These are phyloP conservation scores for Paraconiothyrium brasiliense DNA, from an alignment of 2,329 filamentous ascomycete species.

Conservation along the genomic window DNA sequence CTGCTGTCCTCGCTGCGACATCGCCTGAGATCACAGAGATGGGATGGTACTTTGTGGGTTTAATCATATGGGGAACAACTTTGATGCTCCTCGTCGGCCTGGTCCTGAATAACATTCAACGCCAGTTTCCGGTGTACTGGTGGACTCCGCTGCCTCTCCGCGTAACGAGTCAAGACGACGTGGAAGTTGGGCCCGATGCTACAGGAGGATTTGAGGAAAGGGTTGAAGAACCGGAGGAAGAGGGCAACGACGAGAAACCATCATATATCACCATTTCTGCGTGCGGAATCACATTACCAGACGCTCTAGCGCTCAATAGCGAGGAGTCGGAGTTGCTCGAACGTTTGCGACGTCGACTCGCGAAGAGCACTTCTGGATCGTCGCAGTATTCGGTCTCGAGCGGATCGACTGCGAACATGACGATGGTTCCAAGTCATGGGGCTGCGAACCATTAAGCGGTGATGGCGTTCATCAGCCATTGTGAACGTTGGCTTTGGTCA, in stretches of 20 bases:
- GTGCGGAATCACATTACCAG: conserved; percentile 45
- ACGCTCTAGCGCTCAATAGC: conserved; percentile 44
- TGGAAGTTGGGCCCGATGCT: conserved; percentile 37
- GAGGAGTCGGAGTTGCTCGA: conserved; percentile 50
- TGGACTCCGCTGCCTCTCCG: conserved; percentile 56
- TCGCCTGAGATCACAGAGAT: conserved; percentile 51
- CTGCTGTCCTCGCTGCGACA: conserved; percentile 57
- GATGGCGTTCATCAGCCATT: neutral
- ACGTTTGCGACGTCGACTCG: conserved; percentile 44
- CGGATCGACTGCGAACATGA: conserved; percentile 31
- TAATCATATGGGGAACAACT: conserved; percentile 53
- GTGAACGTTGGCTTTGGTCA: neutral
- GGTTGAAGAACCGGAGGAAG: conserved; percentile 28
- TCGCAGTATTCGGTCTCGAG: conserved; percentile 14
- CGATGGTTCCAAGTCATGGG: conserved; percentile 28
- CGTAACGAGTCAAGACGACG: conserved; percentile 27
- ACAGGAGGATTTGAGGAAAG: conserved; percentile 32
- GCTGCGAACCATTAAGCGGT: neutral
- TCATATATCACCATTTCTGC: conserved; percentile 43
- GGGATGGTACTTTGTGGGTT: conserved; percentile 57
- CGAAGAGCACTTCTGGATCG: conserved; percentile 25
- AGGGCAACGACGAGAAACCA: conserved; percentile 16
- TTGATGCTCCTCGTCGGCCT: conserved; percentile 56
- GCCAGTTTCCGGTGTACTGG: conserved; percentile 60
- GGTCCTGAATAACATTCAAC: conserved; percentile 57